Evolutionary conservation across 2,329 filamentous ascomycete species (phyloP), one percentile per base, ranked within the genome.

Genomic region (Seiridium cupressi): DNA sequence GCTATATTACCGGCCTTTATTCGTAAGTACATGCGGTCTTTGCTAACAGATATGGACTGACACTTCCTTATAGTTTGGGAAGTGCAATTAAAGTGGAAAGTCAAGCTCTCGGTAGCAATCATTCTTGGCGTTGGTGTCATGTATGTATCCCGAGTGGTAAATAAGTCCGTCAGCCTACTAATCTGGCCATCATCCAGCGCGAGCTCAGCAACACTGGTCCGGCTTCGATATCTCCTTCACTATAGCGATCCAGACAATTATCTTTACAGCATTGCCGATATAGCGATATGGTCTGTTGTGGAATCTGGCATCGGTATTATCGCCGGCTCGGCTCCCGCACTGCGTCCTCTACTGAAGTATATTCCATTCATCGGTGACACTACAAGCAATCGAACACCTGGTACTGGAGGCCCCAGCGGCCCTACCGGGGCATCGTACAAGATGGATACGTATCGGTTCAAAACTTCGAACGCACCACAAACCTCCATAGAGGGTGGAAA

Each of bases 241-340:
- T 53, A 36, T 26, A 53, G 35, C 49, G 35, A 40, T 26, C 35
- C 49, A 8, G 49, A 53, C 10, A 40, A 53, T 36, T 53, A 53
- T 3, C n/a, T 53, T 10, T 53, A 18, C 11, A 53, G 35, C 34
- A 35, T 53, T n/a, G 49, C 49, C 6, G 35, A 53, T 11, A 40
- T 53, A 18, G 49, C 49, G n/a, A 53, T 53, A 34, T 53, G 49
- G 49, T 53, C 49, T n/a, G 35, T 53, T 5, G 35, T 53, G 34
- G 49, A 53, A 26, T 53, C 49, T n/a, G 49, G 49, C 35, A 53
- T 40, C 26, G 49, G 49, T 3, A 53, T 53, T n/a, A 53, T 53
- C 35, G 49, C 49, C 26, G 49, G 49, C 9, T 53, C 49, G 31
- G 34, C 35, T 8, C 34, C 49, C 3, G 11, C 49, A 35, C 32